Evolutionary conservation across 2,329 filamentous ascomycete species (phyloP), one percentile per base, ranked within the genome.

Genomic region (Paracoccidioides lutzii): DNA sequence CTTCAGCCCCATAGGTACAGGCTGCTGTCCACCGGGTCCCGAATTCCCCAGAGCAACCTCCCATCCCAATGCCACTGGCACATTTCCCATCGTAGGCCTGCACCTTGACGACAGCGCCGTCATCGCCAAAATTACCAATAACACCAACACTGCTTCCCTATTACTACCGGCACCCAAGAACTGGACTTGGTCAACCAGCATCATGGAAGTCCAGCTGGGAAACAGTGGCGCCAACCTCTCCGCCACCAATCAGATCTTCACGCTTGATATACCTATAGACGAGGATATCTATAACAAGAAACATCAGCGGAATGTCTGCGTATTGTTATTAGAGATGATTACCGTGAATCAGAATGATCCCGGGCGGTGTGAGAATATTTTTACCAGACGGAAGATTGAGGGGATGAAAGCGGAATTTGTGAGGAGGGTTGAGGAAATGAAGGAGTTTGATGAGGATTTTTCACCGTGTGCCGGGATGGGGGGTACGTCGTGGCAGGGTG

Each of bases 261-360:
- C 45, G 28, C 35, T 56, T 9, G 40, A 56, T 32, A 50, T 56
- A 8, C 49, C 38, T 3, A 10, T 22, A 12, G 55, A 54, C 44
- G 46, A 33, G 22, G 51, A 51, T 44, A 30, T 46, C 10, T 45
- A 50, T 37, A 40, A 30, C 14, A 12, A 42, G 15, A 45, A 43
- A 2, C 28, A 49, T 44, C 22, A 42, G 22, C 30, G 56, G 40
- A 57, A 57, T n/a, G 55, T 57, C 3, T 57, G 55, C 12, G 55
- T 44, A 22, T 30, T 57, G 46, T 10, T 57, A 14, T 9, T 51
- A 42, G 32, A 38, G 49, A 45, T 50, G 50, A 28, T 44, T 22
- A 44, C n/a, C 3, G 55, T 42, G 9, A 40, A 41, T 22, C 32
- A 35, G 35, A 35, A 41, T 28, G 46, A 56, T 48, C 32, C 30